Evolutionary conservation across 2,329 filamentous ascomycete species (phyloP), one percentile per base, ranked within the genome.

Genomic region (Amphichorda felina): DNA sequence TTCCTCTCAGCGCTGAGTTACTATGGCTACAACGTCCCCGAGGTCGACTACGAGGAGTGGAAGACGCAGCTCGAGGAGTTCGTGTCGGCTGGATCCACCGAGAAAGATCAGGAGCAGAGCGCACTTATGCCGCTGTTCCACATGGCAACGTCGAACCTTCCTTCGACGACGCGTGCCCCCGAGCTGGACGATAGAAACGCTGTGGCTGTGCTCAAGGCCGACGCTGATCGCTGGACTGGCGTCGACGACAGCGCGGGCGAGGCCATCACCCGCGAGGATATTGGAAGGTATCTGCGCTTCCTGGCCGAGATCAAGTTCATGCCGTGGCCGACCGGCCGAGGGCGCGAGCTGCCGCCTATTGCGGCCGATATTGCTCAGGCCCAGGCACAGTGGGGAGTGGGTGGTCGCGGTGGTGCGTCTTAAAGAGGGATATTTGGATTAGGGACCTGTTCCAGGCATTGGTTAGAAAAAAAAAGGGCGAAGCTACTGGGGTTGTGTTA

Each of bases 21-120:
- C 10, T 93, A 84, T 51, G 85, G 85, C 18, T 94, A 86, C 57
- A 51, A 66, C 18, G 72, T 78, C 1, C 75, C 80, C 0, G 81
- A 84, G 51, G 69, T 91, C 10, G 79, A 85, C 47, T 83, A 89
- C 51, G 43, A 47, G 2, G 41, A 49, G 11, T 55, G 53, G 51
- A 54, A 53, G 46, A 36, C 35, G 14, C 27, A 41, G 29, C 37
- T 41, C 11, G 41, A 43, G 19, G 38, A 35, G 30, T 49, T 43
- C 32, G 42, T 49, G 19, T 38, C 39, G 11, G 45, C 44, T 9
- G 43, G 40, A 8, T 30, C 33, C 13, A 24, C 34, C 11, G 38
- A 45, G 13, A 43, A 41, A 32, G 40, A 42, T 15, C 36, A 47
- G 39, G 47, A 54, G 37, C 49, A 56, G 43, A 45, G 42, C 31